phyloP scores from a whole-genome alignment of 2,329 filamentous ascomycete species.

The Ambrosiella xylebori region DNA sequence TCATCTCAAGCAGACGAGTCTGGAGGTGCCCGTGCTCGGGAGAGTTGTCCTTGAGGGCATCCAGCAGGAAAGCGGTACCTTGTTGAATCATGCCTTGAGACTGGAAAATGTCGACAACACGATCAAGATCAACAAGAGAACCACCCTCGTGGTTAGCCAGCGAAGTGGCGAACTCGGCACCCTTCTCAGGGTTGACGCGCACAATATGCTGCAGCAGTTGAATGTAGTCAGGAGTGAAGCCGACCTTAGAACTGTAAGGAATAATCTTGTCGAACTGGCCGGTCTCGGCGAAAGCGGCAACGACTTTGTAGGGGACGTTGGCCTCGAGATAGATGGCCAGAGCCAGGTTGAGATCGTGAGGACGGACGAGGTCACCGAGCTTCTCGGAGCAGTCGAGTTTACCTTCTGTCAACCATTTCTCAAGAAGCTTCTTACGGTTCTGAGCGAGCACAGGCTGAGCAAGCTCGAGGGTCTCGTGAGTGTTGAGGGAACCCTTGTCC shows the following conservation, averaged over 20 bases:
- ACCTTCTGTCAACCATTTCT: conserved; percentile 95
- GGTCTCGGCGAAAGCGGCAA: conserved; percentile 85
- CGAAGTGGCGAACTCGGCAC: conserved; percentile 81
- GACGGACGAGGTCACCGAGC: conserved; percentile 81
- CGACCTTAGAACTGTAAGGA: conserved; percentile 67
- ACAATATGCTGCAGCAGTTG: conserved; percentile 84
- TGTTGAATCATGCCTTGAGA: conserved; percentile 96
- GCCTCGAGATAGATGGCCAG: conserved; percentile 81
- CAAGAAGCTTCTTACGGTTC: conserved; percentile 84
- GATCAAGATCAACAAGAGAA: conserved; percentile 77
- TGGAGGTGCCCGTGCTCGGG: conserved; percentile 88
- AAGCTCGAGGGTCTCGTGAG: conserved; percentile 84
- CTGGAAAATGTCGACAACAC: conserved; percentile 94
- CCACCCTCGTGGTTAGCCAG: conserved; percentile 80
- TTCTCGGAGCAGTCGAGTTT: conserved; percentile 95
- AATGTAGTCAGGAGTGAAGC: conserved; percentile 92
- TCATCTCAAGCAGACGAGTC: conserved; percentile 94
- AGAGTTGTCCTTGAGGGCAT: conserved; percentile 86
- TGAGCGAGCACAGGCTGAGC: conserved; percentile 84
- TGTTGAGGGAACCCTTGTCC: conserved; percentile 86
- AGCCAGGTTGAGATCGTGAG: conserved; percentile 76
- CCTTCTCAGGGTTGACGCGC: conserved; percentile 80
- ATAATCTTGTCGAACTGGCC: conserved; percentile 96
- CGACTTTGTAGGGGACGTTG: conserved; percentile 81
- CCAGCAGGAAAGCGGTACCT: conserved; percentile 91